Base-by-base conservation (phyloP, 2,329 filamentous ascomycete species). In the Fusarium sp. region DNA sequence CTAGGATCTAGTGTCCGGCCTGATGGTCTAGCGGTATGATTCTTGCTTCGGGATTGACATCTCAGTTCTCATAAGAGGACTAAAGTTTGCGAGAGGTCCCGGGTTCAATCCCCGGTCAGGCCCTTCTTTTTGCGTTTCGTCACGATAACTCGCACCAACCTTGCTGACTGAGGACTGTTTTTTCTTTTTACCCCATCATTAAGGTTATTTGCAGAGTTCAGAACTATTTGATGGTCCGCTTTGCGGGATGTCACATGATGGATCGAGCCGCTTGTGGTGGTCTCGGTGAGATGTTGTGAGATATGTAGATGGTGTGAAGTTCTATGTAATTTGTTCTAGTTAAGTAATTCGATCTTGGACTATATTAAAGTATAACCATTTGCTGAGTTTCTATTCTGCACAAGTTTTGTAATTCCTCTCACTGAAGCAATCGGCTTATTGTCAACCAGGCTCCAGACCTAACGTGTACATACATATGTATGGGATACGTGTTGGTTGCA, bases 41-140 rank as follows among this genome's bases (percentile, higher is more conserved):
- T 67, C 63, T 67, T 67, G 63, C 64, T 62, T 67, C 63, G 63
- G 63, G 63, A 67, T 23, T 57, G 62, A 52, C 63, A 63, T 67
- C 63, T 67, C 56, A 56, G 62, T 65, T 45, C 54, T 67, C 13
- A 48, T 0, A 10, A 49, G 46, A 55, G 55, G 3, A 45, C 62
- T 66, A 49, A 18, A 58, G 54, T 42, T 75, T 82, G 80, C 80
- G 80, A 81, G 80, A 81, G 80, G 80, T 81, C 80, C 80, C 80
- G 80, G 79, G 80, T 81, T 82, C 80, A 80, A 82, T 81, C 79
- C 80, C 79, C 80, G 80, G 80, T 79, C 79, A 80, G 79, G 79
- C 79, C 80, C 80, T 46, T 45, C 13, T 30, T 66, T 66, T 66
- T 52, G 43, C 16, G 4, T 1, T 12, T 25, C n/a, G n/a, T n/a